Evolutionary conservation across 179 eudicot genomes (phyloP).

Genomic region (Silene coronaria): DNA sequence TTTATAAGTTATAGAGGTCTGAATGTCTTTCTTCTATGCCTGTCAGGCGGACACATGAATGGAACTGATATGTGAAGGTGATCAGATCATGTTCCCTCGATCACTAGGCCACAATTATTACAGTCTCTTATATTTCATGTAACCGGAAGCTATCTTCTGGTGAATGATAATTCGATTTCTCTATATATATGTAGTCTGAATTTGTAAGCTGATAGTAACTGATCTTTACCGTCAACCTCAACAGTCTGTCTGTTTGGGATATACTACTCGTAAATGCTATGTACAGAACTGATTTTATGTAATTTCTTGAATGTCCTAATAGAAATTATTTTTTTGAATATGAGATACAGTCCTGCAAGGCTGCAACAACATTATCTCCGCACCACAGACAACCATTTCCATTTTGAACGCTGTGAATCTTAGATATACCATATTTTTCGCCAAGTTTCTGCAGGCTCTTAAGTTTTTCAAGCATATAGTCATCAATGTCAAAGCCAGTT

Average conservation of each 20-base stretch:
- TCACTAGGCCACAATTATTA: neutral
- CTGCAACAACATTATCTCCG: neutral
- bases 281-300: neutral
- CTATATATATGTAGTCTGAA: conserved; percentile 7
- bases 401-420: too few species aligned
- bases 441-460: neutral
- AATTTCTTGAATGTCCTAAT: neutral
- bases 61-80: neutral
- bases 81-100: neutral
- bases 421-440: too few species aligned
- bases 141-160: neutral
- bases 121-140: conserved; percentile 17
- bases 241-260: neutral
- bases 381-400: neutral
- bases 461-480: neutral
- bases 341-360: neutral
- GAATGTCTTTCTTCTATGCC: neutral
- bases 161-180: conserved; percentile 5
- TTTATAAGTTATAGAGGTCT: too few species aligned
- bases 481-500: neutral
- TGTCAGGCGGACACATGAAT: neutral
- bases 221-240: neutral
- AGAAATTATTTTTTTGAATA: neutral
- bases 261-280: neutral
- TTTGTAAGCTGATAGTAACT: neutral